Evolutionary conservation across 345 rosid species (phyloP).

Genomic region (Gossypium ekmanianum): DNA sequence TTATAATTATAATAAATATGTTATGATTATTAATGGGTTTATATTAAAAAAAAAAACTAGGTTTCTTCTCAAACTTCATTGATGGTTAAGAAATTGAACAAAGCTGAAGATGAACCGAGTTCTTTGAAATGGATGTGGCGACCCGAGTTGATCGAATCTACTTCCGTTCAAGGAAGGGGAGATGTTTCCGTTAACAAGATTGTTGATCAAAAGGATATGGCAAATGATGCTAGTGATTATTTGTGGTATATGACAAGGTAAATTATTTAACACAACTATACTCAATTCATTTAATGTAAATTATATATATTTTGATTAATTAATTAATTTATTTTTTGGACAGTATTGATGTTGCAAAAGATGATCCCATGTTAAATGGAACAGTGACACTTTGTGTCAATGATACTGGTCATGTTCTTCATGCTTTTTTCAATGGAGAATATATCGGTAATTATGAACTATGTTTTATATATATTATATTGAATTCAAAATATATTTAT

Average conservation of each 20-base stretch:
- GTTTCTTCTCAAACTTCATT: slow-evolving; percentile 50
- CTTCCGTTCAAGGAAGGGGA: slow-evolving; percentile 34
- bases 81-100: slow-evolving; percentile 26
- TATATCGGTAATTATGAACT: slow-evolving; percentile 23
- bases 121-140: slow-evolving; percentile 54
- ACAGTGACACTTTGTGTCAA: slow-evolving; percentile 26
- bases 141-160: slow-evolving; percentile 35
- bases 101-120: slow-evolving; percentile 27
- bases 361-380: neutral
- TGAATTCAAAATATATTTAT: neutral
- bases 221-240: slow-evolving; percentile 18
- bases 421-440: slow-evolving; percentile 39
- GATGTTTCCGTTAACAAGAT: slow-evolving; percentile 24
- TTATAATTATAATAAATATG: neutral
- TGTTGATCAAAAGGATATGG: slow-evolving; percentile 52
- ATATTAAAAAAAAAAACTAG: neutral
- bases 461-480: neutral
- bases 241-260: slow-evolving; percentile 46
- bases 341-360: too few species aligned
- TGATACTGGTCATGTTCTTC: slow-evolving; percentile 33
- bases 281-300: too few species aligned
- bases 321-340: too few species aligned
- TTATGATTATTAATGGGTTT: neutral
- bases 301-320: too few species aligned
- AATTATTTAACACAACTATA: neutral